These are phyloP conservation scores for Gaillardinia entomophila DNA, from an alignment of 805 yeast genomes.

Conservation along the genomic window DNA sequence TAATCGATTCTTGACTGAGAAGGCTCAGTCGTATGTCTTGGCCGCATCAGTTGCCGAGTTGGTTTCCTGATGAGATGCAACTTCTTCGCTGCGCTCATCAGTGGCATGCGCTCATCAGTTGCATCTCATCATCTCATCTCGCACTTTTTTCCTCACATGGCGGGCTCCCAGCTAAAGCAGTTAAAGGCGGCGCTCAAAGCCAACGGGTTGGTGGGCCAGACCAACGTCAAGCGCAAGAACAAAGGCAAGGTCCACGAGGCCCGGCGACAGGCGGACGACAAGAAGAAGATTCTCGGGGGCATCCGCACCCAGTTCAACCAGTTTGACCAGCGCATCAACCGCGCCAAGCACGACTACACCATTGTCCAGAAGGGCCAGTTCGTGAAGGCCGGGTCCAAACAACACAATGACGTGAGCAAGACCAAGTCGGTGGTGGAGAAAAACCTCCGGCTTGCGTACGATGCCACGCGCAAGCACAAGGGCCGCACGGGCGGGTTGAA, in stretches of 20 bases:
- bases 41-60: background rate
- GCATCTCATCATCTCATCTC: conserved; percentile 6
- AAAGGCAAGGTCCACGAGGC: conserved; percentile 49
- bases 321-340: conserved; percentile 71
- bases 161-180: conserved; percentile 83
- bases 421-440: conserved; percentile 32
- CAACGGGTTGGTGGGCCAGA: conserved; percentile 83
- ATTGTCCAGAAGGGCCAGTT: conserved; percentile 36
- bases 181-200: conserved; percentile 71
- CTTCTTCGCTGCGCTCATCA: background rate
- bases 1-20: background rate
- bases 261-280: conserved; percentile 61
- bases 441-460: conserved; percentile 52
- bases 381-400: conserved; percentile 37
- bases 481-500: conserved; percentile 73
- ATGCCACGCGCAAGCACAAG: conserved; percentile 53
- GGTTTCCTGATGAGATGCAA: background rate
- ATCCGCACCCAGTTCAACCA: conserved; percentile 86
- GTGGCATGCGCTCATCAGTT: background rate
- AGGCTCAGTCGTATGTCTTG: background rate
- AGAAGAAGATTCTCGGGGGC: conserved; percentile 39
- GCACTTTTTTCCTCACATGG: conserved; percentile 40
- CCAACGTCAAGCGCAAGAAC: conserved; percentile 57
- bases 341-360: conserved; percentile 53
- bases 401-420: conserved; percentile 28